Evolutionary conservation across 306 rosid genomes (phyloP).

Genomic region (Lathyrus tuberosus): DNA sequence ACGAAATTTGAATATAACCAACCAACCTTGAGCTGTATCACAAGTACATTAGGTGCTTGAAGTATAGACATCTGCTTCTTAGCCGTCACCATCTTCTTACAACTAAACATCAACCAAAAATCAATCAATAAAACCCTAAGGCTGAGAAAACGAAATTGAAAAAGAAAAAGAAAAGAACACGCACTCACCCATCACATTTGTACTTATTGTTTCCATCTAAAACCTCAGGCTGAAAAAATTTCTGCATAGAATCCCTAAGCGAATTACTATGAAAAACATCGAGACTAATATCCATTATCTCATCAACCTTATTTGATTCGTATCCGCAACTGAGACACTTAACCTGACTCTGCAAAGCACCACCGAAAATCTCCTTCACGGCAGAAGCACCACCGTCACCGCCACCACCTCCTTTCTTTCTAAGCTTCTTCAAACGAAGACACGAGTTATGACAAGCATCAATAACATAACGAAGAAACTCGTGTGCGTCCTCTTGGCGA

Average conservation of each 20-base stretch:
- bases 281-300: constrained; percentile 98
- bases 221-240: constrained; percentile 88
- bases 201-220: constrained; percentile 95
- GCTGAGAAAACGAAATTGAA: background rate
- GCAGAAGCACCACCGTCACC: constrained; percentile 41
- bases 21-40: constrained; percentile 88
- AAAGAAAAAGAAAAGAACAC: background rate
- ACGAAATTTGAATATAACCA: background rate
- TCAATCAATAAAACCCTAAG: constrained; percentile 18
- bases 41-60: constrained; percentile 93
- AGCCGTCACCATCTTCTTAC: constrained; percentile 90
- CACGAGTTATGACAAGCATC: constrained; percentile 97
- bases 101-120: constrained; percentile 51
- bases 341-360: constrained; percentile 99
- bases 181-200: constrained; percentile 84
- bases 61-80: constrained; percentile 94
- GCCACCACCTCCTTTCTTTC: constrained; percentile 39
- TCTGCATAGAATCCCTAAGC: constrained; percentile 80
- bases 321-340: constrained; percentile 85
- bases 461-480: constrained; percentile 87
- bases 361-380: constrained; percentile 93
- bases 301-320: constrained; percentile 98
- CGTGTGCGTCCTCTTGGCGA: constrained; percentile 98
- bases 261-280: constrained; percentile 94
- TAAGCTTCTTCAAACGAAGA: constrained; percentile 83